These are phyloP conservation scores for Lichtheimia ramosa DNA, from an alignment of 371 early-diverging fungal genomes.

Conservation along the genomic window DNA sequence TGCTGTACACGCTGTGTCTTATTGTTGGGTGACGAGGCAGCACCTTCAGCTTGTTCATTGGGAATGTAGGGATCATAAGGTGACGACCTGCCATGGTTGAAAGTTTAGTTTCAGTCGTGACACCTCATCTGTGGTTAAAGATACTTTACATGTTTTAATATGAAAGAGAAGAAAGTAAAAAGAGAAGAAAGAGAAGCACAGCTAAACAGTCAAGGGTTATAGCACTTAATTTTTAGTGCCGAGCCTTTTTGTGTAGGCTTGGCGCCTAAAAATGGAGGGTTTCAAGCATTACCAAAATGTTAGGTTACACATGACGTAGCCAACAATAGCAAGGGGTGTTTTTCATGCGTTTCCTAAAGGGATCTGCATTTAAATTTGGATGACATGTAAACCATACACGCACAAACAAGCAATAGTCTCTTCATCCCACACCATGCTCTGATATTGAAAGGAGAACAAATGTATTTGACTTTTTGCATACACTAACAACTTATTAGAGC, in stretches of 20 bases:
- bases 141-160: not conserved
- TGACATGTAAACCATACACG: too few relatives aligned
- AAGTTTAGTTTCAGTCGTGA: not conserved
- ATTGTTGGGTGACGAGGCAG: conserved; percentile 1
- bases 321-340: too few relatives aligned
- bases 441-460: too few relatives aligned
- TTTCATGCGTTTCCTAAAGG: too few relatives aligned
- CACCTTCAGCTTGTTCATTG: conserved; percentile 23
- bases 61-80: conserved; percentile 49
- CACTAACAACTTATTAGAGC: too few relatives aligned
- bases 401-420: too few relatives aligned
- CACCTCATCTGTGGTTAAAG: not conserved
- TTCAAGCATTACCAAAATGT: too few relatives aligned
- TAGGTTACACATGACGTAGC: too few relatives aligned
- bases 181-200: not conserved
- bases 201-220: not conserved
- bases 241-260: not conserved
- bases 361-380: too few relatives aligned
- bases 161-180: not conserved
- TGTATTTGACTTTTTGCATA: too few relatives aligned
- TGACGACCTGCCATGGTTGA: conserved; percentile 23
- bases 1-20: conserved; percentile 71
- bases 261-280: too few relatives aligned
- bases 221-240: not conserved
- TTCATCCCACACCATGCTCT: too few relatives aligned